Conservation (phyloP, 345 rosid genomes). For the Brassica incana region DNA sequence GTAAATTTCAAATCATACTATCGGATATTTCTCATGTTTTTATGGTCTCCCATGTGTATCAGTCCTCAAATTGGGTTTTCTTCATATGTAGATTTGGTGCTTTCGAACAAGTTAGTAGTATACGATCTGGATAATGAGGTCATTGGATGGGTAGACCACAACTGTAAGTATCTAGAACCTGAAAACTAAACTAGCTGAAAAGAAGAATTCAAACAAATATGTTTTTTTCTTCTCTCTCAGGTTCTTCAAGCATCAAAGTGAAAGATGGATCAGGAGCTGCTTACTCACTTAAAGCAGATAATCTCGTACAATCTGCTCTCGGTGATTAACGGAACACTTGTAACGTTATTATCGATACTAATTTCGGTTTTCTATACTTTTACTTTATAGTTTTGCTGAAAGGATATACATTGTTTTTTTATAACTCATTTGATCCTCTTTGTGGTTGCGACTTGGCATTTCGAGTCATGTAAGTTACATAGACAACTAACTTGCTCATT, state of each 20-base stretch:
- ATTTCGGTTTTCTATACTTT: slow-evolving; percentile 45
- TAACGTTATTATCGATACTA: slow-evolving; percentile 44
- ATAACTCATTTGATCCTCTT: slow-evolving; percentile 25
- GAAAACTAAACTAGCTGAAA: slow-evolving; percentile 3
- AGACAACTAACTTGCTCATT: slow-evolving; percentile 25
- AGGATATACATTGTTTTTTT: not conserved
- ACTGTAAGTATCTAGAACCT: slow-evolving; percentile 63
- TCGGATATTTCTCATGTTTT: not conserved
- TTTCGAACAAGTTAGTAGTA: slow-evolving; percentile 81
- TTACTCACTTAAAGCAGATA: slow-evolving; percentile 54
- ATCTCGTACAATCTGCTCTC: slow-evolving; percentile 45
- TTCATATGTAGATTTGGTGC: slow-evolving; percentile 72
- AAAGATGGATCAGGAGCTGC: slow-evolving; percentile 51
- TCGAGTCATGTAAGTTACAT: slow-evolving; percentile 29
- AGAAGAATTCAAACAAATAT: slow-evolving; percentile 1
- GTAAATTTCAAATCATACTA: slow-evolving; percentile 41
- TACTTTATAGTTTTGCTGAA: slow-evolving; percentile 34
- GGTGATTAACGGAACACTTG: slow-evolving; percentile 18
- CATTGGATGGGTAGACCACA: slow-evolving; percentile 85
- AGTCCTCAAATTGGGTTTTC: not conserved
- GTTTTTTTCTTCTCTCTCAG: slow-evolving; percentile 36
- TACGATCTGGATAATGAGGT: slow-evolving; percentile 77
- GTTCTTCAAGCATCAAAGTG: slow-evolving; percentile 74
- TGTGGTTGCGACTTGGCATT: slow-evolving; percentile 17
- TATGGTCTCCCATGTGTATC: slow-evolving; percentile 3